Base-by-base conservation (phyloP, 2,329 filamentous ascomycete species). In the Nigrospora sphaerica region DNA sequence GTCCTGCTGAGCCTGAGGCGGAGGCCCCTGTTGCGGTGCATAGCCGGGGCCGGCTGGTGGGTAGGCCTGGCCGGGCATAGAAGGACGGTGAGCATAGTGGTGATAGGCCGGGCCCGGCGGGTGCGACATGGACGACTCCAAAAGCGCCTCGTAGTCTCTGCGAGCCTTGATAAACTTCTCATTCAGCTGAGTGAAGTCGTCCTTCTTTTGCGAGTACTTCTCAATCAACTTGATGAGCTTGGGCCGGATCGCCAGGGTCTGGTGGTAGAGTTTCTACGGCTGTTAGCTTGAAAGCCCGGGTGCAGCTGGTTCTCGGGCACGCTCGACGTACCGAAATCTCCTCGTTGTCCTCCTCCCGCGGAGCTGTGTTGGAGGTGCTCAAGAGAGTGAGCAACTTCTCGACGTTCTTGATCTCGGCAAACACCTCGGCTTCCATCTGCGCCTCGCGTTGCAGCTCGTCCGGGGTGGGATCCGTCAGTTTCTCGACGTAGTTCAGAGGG, bases 131-230 rank as follows among this genome's bases (percentile, higher is more conserved):
- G 92, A 97, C 16, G 88, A 86, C 66, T 98, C 93, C 17, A 98
- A 74, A n/a, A 98, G 77, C 31, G 88, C 84, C 68, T 98, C 93
- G 64, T 98, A 98, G 68, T 98, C 93, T 58, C 92, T 81, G 53
- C 93, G 85, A 39, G 93, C 93, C 69, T 98, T 98, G 75, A 98
- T 97, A 67, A 98, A 98, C 70, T 97, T 97, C 67, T 98, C 93
- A 61, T 98, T 98, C 52, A 98, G 74, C 63, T 97, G 92, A 2
- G 93, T 96, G 62, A 98, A 97, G 65, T 98, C 93, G 67, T 98
- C 93, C 71, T 98, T 98, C 79, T 95, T 97, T 64, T 98, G 93
- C 11, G 93, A 97, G 63, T 98, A 98, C 65, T 97, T 97, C 52
- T 95, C 93, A 63, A 98, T 98, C 42, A 98, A 72, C 70, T 97